Evolutionary conservation across 352 stramenopile genomes (phyloP), one percentile per base, ranked within the genome.

Genomic region (Phytophthora pseudosyringae): DNA sequence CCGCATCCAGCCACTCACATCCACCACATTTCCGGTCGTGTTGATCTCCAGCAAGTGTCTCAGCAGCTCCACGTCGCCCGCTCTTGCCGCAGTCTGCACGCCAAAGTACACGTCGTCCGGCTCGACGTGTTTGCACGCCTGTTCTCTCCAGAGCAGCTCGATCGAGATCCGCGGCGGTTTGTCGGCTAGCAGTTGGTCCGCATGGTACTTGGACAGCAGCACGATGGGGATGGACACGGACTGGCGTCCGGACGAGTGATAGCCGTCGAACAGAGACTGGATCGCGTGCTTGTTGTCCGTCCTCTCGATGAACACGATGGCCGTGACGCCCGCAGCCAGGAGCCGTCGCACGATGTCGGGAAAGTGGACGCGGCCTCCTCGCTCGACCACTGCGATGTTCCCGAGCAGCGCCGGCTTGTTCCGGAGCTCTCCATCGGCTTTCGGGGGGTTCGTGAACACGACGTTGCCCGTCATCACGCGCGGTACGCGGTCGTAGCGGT

Each of bases 211-310:
- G 25, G 83, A 88, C 29, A 95, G 64, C 59, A 93, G 63, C 46
- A 95, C 76, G 59, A 95, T 92, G 0, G 85, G 87, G 43, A 95
- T 87, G 1, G 80, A 71, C 21, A 94, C 84, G 0, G 66, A 63
- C 52, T 95, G 87, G 13, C 87, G 72, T 10, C 87, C 87, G 1
- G 87, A 95, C 53, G 87, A 95, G 70, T 95, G 87, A 59, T 94
- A 95, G 44, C 87, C 87, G 54, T 95, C 87, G 57, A 95, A 95
- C 7, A 95, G 78, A 56, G 83, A 88, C 40, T 92, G 83, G 40
- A 77, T 88, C 51, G 74, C 76, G 7, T 74, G 71, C 11, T 79
- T 80, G 40, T 80, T 88, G 33, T 80, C 75, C 32, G 66, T 73
- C 33, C 71, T 72, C 65, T 95, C 87, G 44, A 95, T 78, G 58